phyloP scores from a whole-genome alignment of 2,329 filamentous ascomycete genomes.

The Calcarisporium arbuscula region DNA sequence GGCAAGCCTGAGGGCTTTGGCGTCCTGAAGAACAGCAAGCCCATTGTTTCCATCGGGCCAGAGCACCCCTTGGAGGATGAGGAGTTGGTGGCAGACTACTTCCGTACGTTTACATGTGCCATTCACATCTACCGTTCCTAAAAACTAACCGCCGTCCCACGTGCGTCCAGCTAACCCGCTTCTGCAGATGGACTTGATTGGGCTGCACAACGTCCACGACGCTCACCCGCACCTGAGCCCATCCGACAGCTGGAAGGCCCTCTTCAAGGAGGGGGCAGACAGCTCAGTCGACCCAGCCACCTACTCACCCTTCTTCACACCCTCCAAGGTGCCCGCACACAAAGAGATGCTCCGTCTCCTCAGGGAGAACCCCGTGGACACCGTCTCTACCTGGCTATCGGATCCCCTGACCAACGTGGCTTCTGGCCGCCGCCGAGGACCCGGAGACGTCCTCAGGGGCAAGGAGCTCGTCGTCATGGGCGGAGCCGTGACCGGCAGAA shows the following conservation, averaged over 20 bases:
- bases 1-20: conserved; percentile 67
- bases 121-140: too few relatives aligned
- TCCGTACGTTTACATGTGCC: conserved; percentile 54
- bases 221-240: conserved; percentile 70
- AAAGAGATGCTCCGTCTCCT: conserved; percentile 86
- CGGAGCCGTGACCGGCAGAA: conserved; percentile 72
- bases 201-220: conserved; percentile 68
- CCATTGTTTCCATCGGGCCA: conserved; percentile 80
- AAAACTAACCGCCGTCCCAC: too few relatives aligned
- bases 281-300: conserved; percentile 33
- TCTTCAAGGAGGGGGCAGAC: conserved; percentile 43
- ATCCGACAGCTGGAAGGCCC: conserved; percentile 64
- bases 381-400: conserved; percentile 82
- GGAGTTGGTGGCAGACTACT: conserved; percentile 74
- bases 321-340: conserved; percentile 68
- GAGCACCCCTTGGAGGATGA: conserved; percentile 81
- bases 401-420: conserved; percentile 94
- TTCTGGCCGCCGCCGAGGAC: conserved; percentile 78
- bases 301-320: conserved; percentile 60
- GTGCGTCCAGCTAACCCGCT: too few relatives aligned
- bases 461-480: conserved; percentile 97
- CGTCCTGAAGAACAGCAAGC: conserved; percentile 64
- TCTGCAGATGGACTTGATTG: conserved; percentile 64
- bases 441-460: conserved; percentile 78
- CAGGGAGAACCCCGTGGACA: conserved; percentile 71